Evolutionary conservation across 352 stramenopile genomes (phyloP).

Genomic region (Globisporangium sylvaticum): DNA sequence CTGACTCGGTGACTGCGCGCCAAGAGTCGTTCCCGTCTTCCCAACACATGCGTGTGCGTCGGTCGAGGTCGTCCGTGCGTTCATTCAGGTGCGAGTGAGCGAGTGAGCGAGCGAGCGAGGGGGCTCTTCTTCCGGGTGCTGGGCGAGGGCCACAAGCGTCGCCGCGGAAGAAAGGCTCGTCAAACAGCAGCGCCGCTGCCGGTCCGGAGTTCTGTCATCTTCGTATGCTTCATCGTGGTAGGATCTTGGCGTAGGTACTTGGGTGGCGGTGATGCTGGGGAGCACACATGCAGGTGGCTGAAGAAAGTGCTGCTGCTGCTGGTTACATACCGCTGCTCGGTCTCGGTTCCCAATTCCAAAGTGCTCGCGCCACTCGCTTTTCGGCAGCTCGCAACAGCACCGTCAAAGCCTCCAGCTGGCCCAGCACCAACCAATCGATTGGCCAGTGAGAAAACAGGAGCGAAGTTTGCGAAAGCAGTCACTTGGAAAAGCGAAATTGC

Average conservation of each 20-base stretch:
- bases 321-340: slow-evolving; percentile 68
- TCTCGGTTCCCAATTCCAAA: slow-evolving; percentile 84
- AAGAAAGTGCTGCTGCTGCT: not conserved
- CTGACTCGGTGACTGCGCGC: slow-evolving; percentile 2
- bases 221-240: slow-evolving; percentile 10
- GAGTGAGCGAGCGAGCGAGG: not conserved
- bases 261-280: not conserved
- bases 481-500: not conserved
- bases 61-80: slow-evolving; percentile 15
- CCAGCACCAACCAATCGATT: slow-evolving; percentile 5
- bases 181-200: slow-evolving; percentile 14
- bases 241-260: slow-evolving; percentile 19
- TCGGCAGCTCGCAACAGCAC: not conserved
- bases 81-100: not conserved
- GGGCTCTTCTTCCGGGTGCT: not conserved
- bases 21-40: slow-evolving; percentile 19
- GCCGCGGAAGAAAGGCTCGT: not conserved
- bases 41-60: slow-evolving; percentile 2
- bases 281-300: not conserved
- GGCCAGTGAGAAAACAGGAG: not conserved
- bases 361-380: slow-evolving; percentile 21
- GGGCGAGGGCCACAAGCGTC: not conserved
- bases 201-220: slow-evolving; percentile 13
- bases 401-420: not conserved
- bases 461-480: not conserved